These are phyloP conservation scores for Neoboletus brunneissimus DNA, from an alignment of 768 basidiomycete species.

Conservation along the genomic window DNA sequence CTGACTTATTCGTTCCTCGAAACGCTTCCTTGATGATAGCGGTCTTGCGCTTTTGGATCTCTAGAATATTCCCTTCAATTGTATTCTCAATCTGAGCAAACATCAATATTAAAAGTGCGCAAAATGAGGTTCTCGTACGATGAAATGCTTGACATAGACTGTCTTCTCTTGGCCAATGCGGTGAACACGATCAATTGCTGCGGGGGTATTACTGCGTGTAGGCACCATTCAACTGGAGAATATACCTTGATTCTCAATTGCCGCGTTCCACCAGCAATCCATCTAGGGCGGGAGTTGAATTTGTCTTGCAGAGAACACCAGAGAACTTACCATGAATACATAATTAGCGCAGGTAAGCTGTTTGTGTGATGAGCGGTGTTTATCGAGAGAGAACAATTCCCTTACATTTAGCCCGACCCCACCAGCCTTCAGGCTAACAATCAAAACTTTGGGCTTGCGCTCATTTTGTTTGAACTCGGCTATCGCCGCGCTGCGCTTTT, in stretches of 20 bases:
- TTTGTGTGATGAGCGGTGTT: conserved; percentile 2
- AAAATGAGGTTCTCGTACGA: conserved; percentile 44
- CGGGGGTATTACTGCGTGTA: conserved; percentile 5
- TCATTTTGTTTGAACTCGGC: conserved; percentile 71
- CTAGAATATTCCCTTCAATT: conserved; percentile 74
- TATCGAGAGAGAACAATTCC: not conserved
- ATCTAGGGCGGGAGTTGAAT: conserved; percentile 47
- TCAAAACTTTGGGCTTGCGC: conserved; percentile 69
- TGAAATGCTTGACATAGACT: conserved; percentile 83
- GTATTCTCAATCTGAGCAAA: conserved; percentile 58
- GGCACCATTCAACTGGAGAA: not conserved
- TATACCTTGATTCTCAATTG: conserved; percentile 74
- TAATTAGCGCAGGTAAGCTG: conserved; percentile 78
- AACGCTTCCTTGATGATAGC: conserved; percentile 87
- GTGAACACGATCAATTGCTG: conserved; percentile 84
- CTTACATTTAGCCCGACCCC: conserved; percentile 86
- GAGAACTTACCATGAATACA: conserved; percentile 70
- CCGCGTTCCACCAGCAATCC: conserved; percentile 93
- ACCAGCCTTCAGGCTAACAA: conserved; percentile 84
- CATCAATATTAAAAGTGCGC: not conserved
- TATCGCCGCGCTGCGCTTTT: conserved; percentile 72
- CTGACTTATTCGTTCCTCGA: conserved; percentile 47
- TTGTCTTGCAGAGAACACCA: no score
- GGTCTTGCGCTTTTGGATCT: conserved; percentile 84
- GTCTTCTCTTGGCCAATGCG: conserved; percentile 80